Conservation (phyloP, 139 green algal genomes). For the Closterium sp. region DNA sequence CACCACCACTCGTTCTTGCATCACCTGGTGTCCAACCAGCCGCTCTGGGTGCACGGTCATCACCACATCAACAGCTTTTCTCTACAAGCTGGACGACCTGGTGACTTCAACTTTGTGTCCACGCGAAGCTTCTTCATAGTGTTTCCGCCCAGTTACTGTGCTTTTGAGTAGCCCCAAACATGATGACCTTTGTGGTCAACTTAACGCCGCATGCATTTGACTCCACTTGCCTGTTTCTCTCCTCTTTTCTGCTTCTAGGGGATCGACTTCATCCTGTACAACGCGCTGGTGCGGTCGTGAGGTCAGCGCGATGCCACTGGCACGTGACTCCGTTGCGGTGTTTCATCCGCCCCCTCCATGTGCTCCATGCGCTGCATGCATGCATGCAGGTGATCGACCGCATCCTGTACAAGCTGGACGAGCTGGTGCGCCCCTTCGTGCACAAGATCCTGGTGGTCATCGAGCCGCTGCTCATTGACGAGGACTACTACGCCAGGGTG, state of each 20-base stretch:
- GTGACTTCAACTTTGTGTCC: too few species aligned
- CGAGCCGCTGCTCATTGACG: conserved; percentile 98
- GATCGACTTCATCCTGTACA: conserved; percentile 93
- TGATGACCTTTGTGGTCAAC: too few species aligned
- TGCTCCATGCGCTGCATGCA: neutral
- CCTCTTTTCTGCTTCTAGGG: too few species aligned
- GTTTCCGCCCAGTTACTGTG: too few species aligned
- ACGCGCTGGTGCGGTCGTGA: conserved; percentile 95
- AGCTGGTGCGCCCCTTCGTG: conserved; percentile 95
- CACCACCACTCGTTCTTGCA: too few species aligned
- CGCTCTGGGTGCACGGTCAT: too few species aligned
- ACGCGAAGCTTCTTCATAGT: too few species aligned
- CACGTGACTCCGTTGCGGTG: conserved; percentile 92
- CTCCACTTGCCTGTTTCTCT: too few species aligned
- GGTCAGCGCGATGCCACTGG: conserved; percentile 99
- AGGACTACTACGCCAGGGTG: conserved; percentile 99
- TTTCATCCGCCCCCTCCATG: neutral
- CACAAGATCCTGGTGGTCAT: conserved; percentile 99
- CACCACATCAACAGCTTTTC: neutral
- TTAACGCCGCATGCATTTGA: too few species aligned
- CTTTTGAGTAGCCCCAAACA: too few species aligned
- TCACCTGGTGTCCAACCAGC: too few species aligned
- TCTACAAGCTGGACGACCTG: too few species aligned
- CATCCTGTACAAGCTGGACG: conserved; percentile 97
- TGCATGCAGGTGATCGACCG: conserved; percentile 74